phyloP scores from a whole-genome alignment of 2,329 filamentous ascomycete genomes.

The Plectosphaerella cucumerina region DNA sequence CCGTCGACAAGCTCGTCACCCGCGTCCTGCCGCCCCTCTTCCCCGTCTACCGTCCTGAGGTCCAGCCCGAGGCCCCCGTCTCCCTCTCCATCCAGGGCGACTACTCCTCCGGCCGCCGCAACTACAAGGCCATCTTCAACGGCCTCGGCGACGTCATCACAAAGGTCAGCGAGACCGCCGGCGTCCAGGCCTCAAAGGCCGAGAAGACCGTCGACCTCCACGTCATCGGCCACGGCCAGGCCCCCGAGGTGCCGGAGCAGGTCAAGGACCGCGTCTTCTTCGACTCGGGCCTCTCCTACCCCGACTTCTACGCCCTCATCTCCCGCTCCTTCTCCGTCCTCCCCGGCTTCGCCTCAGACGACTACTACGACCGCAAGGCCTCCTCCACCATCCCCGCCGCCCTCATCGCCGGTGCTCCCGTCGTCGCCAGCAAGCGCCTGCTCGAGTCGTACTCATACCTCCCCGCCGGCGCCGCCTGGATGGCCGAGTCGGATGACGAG shows the following conservation, averaged over 20 bases:
- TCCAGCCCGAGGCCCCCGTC: slow-evolving; percentile 10
- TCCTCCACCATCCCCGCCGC: slow-evolving; percentile 21
- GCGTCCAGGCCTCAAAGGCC: background rate
- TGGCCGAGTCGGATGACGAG: slow-evolving; percentile 15
- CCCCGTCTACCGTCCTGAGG: slow-evolving; percentile 15
- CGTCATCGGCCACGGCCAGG: slow-evolving; percentile 19
- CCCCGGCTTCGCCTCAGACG: slow-evolving; percentile 19
- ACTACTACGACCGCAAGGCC: slow-evolving; percentile 22
- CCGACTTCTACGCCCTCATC: slow-evolving; percentile 19
- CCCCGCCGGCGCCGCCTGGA: slow-evolving; percentile 18
- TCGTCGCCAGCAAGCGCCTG: slow-evolving; percentile 18
- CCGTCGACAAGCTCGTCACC: slow-evolving; percentile 10
- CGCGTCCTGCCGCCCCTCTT: slow-evolving; percentile 20
- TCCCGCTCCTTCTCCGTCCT: slow-evolving; percentile 17
- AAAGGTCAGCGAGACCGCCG: slow-evolving; percentile 11
- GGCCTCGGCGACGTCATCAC: slow-evolving; percentile 17
- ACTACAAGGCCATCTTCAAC: slow-evolving; percentile 19
- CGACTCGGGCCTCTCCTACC: slow-evolving; percentile 19
- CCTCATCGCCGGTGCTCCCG: slow-evolving; percentile 19
- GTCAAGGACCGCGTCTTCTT: slow-evolving; percentile 17
- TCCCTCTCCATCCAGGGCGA: slow-evolving; percentile 22
- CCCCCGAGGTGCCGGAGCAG: slow-evolving; percentile 16
- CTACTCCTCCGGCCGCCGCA: slow-evolving; percentile 19
- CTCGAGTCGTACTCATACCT: slow-evolving; percentile 20
- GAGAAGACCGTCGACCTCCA: slow-evolving; percentile 17